Percentiles rank a stretch among this genome's conserved stretches.
Conservation (phyloP, 2,329 filamentous ascomycete genomes). For the Pestalotiopsis sp. region DNA sequence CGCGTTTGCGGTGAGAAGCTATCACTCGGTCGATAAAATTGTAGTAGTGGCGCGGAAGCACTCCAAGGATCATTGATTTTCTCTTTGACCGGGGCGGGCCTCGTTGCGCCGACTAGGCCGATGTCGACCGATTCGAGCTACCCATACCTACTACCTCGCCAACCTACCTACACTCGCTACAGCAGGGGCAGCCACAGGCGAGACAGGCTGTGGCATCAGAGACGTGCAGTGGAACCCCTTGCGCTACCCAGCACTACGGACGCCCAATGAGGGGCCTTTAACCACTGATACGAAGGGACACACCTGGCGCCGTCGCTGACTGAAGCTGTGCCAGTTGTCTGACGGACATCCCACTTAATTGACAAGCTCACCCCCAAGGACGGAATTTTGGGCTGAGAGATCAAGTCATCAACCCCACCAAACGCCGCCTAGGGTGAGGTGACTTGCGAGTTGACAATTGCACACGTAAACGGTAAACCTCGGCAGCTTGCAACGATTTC, state of each 20-base stretch:
- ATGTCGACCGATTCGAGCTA: neutral
- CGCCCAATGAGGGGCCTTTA: neutral
- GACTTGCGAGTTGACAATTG: neutral
- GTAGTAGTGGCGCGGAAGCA: neutral
- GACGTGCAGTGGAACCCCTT: neutral
- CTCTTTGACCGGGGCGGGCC: neutral
- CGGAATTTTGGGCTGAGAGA: neutral
- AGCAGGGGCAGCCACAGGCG: neutral
- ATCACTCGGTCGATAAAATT: neutral
- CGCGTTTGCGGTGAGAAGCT: neutral
- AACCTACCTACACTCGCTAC: neutral
- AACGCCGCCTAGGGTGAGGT: neutral
- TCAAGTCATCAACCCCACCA: neutral
- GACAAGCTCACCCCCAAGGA: neutral
- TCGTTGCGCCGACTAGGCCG: neutral
- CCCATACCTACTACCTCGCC: neutral
- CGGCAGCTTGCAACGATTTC: neutral
- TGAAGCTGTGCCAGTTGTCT: neutral
- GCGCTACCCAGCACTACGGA: neutral
- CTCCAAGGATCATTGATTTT: slow-evolving; percentile 11
- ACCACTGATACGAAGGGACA: neutral
- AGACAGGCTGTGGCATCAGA: neutral
- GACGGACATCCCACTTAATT: neutral
- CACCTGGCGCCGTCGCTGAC: neutral
- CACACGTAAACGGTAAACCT: neutral